Evolutionary conservation across 805 yeast species (phyloP), one percentile per base, ranked within the genome.

Genomic region (Saccharomycopsis synnaedendra): DNA sequence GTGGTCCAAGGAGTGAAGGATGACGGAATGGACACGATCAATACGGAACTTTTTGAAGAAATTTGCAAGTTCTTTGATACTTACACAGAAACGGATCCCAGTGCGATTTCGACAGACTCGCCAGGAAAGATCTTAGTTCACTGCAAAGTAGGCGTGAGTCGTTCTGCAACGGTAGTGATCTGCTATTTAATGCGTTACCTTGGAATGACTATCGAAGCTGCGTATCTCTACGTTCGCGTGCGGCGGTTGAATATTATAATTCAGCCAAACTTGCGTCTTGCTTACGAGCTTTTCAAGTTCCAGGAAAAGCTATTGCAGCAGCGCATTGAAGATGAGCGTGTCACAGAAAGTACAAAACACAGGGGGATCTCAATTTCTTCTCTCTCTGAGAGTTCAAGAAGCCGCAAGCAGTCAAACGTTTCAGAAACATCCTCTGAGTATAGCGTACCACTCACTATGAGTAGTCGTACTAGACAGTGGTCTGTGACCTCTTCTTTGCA

Each of bases 131-230:
- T 80, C 2, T 68, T 90, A 51, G 89, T 90, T 7, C 97, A 90
- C 62, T 90, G 97, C 58, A 84, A 95, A 59, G 97, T 87, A 43
- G 97, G 97, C 0, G 97, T 90, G 3, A 85, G 96, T 0, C 69
- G 97, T 47, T 85, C 95, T 3, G 97, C 97, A 0, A 86, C 97
- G 0, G 94, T 90, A 7, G 90, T 94, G 56, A 90, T 90, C 55
- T 96, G 96, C 1, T 97, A 88, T 60, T 90, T 86, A 37, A 89
- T 90, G 96, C 75, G 77, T 55, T 65, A 95, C 39, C 64, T 84
- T 46, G 65, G 75, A 10, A 66, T 86, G 46, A 75, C 78, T 40
- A 65, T 90, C 32, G 80, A 93, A 2, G 69, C 80, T 33, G 96
- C 97, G 0, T 90, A 89, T 58, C 64, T 89, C 40, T 87, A 71